Percentiles rank a stretch among this genome's conserved stretches.
phyloP scores from a whole-genome alignment of 2,329 filamentous ascomycete genomes.

The Penicillium brasilianum region DNA sequence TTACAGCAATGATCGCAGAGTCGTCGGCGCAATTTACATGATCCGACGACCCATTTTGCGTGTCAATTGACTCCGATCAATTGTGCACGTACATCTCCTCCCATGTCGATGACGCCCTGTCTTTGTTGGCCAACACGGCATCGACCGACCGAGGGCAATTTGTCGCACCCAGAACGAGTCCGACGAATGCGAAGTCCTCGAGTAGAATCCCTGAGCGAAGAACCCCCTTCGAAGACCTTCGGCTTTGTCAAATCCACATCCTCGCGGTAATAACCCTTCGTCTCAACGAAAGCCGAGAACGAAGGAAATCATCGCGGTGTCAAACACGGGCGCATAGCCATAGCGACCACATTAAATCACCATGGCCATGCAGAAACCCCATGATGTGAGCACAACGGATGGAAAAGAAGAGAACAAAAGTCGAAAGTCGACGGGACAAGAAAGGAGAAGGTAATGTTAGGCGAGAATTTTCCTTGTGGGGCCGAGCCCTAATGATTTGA shows the following conservation, averaged over 20 bases:
- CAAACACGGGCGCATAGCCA: background rate
- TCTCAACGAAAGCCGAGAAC: background rate
- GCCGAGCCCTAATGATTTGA: background rate
- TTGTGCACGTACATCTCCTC: background rate
- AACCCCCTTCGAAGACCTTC: background rate
- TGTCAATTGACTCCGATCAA: background rate
- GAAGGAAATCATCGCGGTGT: background rate
- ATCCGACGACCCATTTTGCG: background rate
- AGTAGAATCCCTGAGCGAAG: background rate
- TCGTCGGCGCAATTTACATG: background rate
- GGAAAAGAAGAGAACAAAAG: background rate
- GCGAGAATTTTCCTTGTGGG: conserved; percentile 1
- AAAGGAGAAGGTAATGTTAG: background rate
- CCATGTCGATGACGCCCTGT: background rate
- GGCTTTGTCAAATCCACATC: background rate
- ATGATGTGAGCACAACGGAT: background rate
- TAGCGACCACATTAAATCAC: background rate
- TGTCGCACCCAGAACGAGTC: background rate
- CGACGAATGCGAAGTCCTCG: no score
- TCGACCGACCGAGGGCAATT: background rate
- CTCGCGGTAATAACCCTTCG: background rate
- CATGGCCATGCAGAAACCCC: background rate
- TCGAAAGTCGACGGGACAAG: background rate
- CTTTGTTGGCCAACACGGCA: background rate
- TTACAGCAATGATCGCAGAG: background rate